Base-by-base conservation (phyloP, 2,329 filamentous ascomycete species). In the Thielaviopsis euricoi region DNA sequence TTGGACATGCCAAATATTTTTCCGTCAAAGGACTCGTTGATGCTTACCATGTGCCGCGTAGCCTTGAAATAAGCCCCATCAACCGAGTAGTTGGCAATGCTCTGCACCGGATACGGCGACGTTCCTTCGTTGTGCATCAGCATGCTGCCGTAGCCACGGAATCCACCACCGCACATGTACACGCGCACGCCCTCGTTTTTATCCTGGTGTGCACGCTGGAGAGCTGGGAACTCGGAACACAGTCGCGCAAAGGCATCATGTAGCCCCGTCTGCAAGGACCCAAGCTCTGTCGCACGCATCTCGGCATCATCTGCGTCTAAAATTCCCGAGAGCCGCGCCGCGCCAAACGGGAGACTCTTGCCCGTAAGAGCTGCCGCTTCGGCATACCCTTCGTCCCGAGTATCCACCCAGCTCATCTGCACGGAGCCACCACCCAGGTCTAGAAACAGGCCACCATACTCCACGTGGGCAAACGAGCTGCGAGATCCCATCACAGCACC, bases 91-190 rank as follows among this genome's bases (percentile, higher is more conserved):
- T 86, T 84, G 61, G 89, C 90, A 68, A 93, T 85, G 21, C 85
- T 83, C 0, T 88, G 81, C 25, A 95, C 86, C 0, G 90, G 90
- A 67, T 95, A 96, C 0, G 88, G 88, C 57, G 78, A 74, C 50
- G 88, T 78, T 6, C 74, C 70, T 64, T 91, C 86, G 63, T 80
- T 78, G 66, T 86, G 83, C 85, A 95, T 90, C 56, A 95, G 76
- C 66, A 95, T 82, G 69, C 88, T 94, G 6, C 89, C 90, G 75
- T 94, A 95, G 17, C 90, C 90, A 40, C 90, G 77, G 67, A 95
- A 95, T 0, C 90, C 90, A 23, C 90, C 90, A 50, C 90, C 90
- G 62, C 87, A 95, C 59, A 96, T 81, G 67, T 90, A 95, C 9
- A 95, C 74, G 37, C 85, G 81, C 59, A 89, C 74, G 4, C 78